Conservation (phyloP, 192 early-diverging fungal genomes). For the Diversispora eburnea region DNA sequence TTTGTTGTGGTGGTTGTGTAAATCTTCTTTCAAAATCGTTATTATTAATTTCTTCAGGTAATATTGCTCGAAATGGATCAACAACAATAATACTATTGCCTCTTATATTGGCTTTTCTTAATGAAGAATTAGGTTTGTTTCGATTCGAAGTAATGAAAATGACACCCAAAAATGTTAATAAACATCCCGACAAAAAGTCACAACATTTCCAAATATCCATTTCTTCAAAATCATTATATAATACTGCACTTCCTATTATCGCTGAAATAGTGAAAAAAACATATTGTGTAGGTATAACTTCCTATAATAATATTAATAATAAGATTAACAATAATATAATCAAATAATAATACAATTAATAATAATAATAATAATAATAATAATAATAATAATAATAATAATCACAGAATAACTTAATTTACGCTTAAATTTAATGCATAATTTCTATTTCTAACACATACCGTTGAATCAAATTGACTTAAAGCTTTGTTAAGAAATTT, state of each 20-base stretch:
- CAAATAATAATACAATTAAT: slow-evolving; percentile 28
- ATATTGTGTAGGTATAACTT: slow-evolving; percentile 77
- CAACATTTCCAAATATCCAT: slow-evolving; percentile 43
- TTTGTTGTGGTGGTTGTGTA: background rate
- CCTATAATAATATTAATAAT: slow-evolving; percentile 23
- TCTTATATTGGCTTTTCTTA: slow-evolving; percentile 3
- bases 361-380: background rate
- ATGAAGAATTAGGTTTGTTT: slow-evolving; percentile 22
- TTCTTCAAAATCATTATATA: slow-evolving; percentile 65
- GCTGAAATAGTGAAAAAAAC: slow-evolving; percentile 69
- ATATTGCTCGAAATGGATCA: slow-evolving; percentile 21
- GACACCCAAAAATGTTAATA: slow-evolving; percentile 62
- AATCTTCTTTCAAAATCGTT: background rate
- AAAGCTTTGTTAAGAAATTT: slow-evolving; percentile 66
- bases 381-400: background rate
- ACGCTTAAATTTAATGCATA: too few species aligned
- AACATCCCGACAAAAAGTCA: slow-evolving; percentile 55
- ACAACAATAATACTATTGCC: slow-evolving; percentile 18
- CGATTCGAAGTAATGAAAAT: slow-evolving; percentile 64
- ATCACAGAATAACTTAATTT: background rate
- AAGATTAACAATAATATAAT: background rate
- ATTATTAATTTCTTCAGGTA: slow-evolving; percentile 22
- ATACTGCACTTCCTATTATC: slow-evolving; percentile 63
- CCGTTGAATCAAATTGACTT: slow-evolving; percentile 60
- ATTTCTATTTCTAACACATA: background rate